Evolutionary conservation across 2,329 filamentous ascomycete genomes (phyloP).

Genomic region (Aureobasidium sp.): DNA sequence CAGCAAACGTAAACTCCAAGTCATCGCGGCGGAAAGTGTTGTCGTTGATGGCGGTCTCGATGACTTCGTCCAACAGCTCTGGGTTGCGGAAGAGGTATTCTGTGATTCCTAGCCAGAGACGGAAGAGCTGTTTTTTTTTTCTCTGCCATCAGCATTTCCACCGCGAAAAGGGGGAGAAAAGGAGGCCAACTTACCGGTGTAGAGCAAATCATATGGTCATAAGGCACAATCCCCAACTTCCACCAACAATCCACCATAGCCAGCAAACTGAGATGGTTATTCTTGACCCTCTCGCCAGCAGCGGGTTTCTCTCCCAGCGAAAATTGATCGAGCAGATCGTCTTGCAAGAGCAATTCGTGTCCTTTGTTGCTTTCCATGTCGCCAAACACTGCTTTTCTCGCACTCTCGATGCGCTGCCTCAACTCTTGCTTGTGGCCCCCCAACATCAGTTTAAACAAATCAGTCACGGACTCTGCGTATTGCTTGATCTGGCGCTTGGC

Average conservation of each 20-base stretch:
- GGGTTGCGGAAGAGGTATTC: conserved; percentile 88
- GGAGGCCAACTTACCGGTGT: conserved; percentile 66
- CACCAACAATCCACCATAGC: conserved; percentile 99
- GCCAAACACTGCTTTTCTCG: conserved; percentile 62
- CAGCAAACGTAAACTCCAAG: conserved; percentile 94
- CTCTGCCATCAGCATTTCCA: background rate
- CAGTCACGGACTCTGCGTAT: conserved; percentile 86
- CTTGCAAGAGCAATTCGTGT: conserved; percentile 62
- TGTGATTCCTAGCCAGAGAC: conserved; percentile 92
- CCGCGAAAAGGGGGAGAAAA: too few species aligned
- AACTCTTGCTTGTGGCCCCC: conserved; percentile 71
- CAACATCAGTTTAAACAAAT: conserved; percentile 95
- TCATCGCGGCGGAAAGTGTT: conserved; percentile 91
- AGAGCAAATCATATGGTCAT: conserved; percentile 99
- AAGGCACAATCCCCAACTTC: conserved; percentile 83
- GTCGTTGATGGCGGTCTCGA: conserved; percentile 80
- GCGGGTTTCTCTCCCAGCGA: conserved; percentile 64
- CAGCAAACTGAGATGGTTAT: conserved; percentile 87
- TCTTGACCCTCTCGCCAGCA: conserved; percentile 57
- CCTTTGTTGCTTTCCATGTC: conserved; percentile 37
- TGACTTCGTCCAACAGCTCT: conserved; percentile 69
- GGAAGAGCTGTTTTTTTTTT: conserved; percentile 58
- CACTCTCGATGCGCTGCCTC: conserved; percentile 63
- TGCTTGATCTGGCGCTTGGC: conserved; percentile 88
- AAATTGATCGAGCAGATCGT: conserved; percentile 81